A percentile compares a stretch with the other conserved stretches of the same genome.
Evolutionary conservation across 1,284 basidiomycete genomes (phyloP).

Genomic region (Porogramme epimiltina): DNA sequence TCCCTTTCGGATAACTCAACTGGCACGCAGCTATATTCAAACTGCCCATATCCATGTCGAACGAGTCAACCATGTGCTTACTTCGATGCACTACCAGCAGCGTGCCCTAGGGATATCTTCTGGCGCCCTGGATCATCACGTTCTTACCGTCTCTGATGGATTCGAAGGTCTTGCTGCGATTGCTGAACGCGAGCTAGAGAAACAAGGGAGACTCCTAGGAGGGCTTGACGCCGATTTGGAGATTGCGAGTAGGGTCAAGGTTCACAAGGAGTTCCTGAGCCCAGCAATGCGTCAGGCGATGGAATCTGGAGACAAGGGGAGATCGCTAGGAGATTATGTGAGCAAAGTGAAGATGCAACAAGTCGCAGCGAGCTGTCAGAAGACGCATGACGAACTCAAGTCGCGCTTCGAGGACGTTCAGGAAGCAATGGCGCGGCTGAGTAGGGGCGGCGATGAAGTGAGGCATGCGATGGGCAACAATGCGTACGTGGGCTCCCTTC

Average conservation of each 20-base stretch:
- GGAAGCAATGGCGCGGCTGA: constrained; percentile 53
- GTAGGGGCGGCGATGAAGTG: constrained; percentile 60
- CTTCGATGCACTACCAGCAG: constrained; percentile 61
- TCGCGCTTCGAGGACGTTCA: constrained; percentile 56
- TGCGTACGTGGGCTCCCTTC: constrained; percentile 43
- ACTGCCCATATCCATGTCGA: constrained; percentile 65
- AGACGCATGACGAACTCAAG: constrained; percentile 67
- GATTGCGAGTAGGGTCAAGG: constrained; percentile 60
- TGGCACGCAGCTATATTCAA: constrained; percentile 63
- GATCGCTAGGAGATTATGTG: constrained; percentile 82
- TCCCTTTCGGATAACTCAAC: constrained; percentile 65
- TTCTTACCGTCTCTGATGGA: constrained; percentile 66
- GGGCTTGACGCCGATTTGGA: constrained; percentile 71
- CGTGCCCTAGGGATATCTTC: constrained; percentile 70
- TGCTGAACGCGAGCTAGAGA: constrained; percentile 61
- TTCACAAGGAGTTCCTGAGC: constrained; percentile 79
- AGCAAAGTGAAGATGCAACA: constrained; percentile 76
- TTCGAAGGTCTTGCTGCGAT: constrained; percentile 63
- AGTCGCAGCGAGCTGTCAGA: constrained; percentile 73
- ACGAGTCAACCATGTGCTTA: constrained; percentile 49
- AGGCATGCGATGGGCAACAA: constrained; percentile 49
- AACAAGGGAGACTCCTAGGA: constrained; percentile 58
- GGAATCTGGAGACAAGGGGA: constrained; percentile 62
- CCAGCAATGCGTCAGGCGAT: constrained; percentile 62
- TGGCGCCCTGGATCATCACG: constrained; percentile 66